Conservation (phyloP, 192 early-diverging fungal genomes). For the Backusella liffmaniae region DNA sequence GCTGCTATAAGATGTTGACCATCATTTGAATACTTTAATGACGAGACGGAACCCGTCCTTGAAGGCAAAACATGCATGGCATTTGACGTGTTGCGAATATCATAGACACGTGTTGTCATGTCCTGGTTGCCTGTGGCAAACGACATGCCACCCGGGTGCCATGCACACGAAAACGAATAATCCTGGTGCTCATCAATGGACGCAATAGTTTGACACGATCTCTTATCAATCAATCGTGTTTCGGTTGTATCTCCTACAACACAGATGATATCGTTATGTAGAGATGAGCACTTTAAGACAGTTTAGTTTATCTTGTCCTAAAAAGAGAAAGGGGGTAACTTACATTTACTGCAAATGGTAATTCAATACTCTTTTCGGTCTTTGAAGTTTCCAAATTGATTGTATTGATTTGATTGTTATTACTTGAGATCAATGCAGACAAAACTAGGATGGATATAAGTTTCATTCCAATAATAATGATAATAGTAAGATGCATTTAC, state of each 20-base stretch:
- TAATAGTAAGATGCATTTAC: slow-evolving; percentile 10
- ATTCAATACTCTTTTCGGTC: slow-evolving; percentile 36
- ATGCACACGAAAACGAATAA: slow-evolving; percentile 69
- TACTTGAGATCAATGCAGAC: slow-evolving; percentile 54
- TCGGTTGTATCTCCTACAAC: slow-evolving; percentile 56
- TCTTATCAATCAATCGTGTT: slow-evolving; percentile 43
- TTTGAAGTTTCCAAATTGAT: slow-evolving; percentile 46
- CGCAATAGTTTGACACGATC: slow-evolving; percentile 40
- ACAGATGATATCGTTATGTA: slow-evolving; percentile 56
- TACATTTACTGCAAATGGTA: slow-evolving; percentile 62
- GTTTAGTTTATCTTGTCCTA: neutral
- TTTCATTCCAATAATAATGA: no score
- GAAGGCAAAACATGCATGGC: slow-evolving; percentile 50
- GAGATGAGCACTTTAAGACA: slow-evolving; percentile 48
- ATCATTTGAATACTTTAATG: slow-evolving; percentile 57
- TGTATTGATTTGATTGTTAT: slow-evolving; percentile 48
- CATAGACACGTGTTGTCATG: slow-evolving; percentile 56
- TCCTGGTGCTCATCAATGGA: slow-evolving; percentile 59
- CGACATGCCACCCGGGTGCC: slow-evolving; percentile 52
- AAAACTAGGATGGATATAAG: slow-evolving; percentile 10
- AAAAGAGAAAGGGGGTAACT: neutral
- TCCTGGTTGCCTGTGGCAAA: slow-evolving; percentile 72
- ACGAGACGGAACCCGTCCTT: slow-evolving; percentile 56
- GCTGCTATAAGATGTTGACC: slow-evolving; percentile 54
- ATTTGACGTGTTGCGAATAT: slow-evolving; percentile 55